Conservation (phyloP, 1,284 basidiomycete genomes). For the Sanguinoderma infundibulare region DNA sequence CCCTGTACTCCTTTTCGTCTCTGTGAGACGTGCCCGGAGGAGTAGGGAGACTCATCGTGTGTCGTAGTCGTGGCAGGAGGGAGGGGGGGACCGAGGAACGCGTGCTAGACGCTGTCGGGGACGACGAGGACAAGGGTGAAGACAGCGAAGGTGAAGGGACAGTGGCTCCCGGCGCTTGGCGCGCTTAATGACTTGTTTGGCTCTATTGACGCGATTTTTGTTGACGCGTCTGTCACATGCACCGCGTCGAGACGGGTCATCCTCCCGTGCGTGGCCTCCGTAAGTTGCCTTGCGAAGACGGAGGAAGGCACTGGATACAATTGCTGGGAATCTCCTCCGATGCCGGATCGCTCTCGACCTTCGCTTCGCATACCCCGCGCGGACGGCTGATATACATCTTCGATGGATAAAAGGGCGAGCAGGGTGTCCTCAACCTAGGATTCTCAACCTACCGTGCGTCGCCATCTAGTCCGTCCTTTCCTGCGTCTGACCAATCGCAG, state of each 20-base stretch:
- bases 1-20: constrained; percentile 52
- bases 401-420: too few relatives aligned
- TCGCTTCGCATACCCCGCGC: too few relatives aligned
- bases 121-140: constrained; percentile 14
- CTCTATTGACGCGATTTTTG: constrained; percentile 28
- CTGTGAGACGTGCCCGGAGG: constrained; percentile 67
- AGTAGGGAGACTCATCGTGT: constrained; percentile 49
- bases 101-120: constrained; percentile 2
- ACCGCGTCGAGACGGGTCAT: constrained; percentile 15
- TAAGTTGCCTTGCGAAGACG: too few relatives aligned
- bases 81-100: neutral
- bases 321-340: too few relatives aligned
- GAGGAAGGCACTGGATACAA: too few relatives aligned
- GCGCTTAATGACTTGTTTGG: constrained; percentile 25
- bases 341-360: neutral
- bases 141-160: constrained; percentile 8
- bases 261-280: too few relatives aligned
- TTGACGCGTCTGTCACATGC: constrained; percentile 26
- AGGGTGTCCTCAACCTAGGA: neutral
- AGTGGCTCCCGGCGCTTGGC: constrained; percentile 7
- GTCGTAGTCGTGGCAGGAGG: neutral
- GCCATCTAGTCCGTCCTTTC: neutral
- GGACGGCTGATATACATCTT: too few relatives aligned
- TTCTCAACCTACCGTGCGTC: neutral
- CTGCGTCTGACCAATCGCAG: neutral